Evolutionary conservation across 257 asterid genomes (phyloP).

Genomic region (Lycium ferocissimum): DNA sequence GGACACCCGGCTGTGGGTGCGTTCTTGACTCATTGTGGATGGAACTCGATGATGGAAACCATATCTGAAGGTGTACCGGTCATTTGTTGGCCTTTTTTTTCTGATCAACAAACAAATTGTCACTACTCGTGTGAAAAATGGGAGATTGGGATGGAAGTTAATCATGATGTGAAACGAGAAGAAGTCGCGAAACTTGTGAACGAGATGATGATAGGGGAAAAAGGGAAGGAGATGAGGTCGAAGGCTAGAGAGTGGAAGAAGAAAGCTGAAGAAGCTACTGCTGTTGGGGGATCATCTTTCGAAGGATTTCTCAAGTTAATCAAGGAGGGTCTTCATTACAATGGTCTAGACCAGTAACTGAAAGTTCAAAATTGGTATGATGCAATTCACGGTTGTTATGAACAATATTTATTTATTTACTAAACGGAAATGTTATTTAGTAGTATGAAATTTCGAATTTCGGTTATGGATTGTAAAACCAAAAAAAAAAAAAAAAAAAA

Average conservation of each 20-base stretch:
- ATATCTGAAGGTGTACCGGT: constrained; percentile 52
- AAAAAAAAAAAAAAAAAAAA: too few relatives aligned
- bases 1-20: constrained; percentile 49
- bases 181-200: constrained; percentile 41
- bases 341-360: background rate
- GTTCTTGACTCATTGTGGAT: constrained; percentile 60
- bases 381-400: too few relatives aligned
- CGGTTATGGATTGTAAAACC: too few relatives aligned
- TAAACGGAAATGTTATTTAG: background rate
- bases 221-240: constrained; percentile 47
- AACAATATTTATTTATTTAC: too few relatives aligned
- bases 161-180: too few relatives aligned
- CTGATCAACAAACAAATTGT: constrained; percentile 60
- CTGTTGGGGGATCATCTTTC: constrained; percentile 52
- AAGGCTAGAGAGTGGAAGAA: constrained; percentile 64
- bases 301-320: constrained; percentile 45
- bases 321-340: constrained; percentile 32
- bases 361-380: too few relatives aligned
- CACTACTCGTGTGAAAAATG: constrained; percentile 52
- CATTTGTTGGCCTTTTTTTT: constrained; percentile 65
- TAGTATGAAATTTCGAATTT: too few relatives aligned
- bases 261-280: constrained; percentile 48
- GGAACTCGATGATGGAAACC: too few relatives aligned
- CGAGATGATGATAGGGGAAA: too few relatives aligned
- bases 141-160: constrained; percentile 64